Base-by-base conservation (phyloP, 768 basidiomycete genomes). In the Suillus clintonianus region DNA sequence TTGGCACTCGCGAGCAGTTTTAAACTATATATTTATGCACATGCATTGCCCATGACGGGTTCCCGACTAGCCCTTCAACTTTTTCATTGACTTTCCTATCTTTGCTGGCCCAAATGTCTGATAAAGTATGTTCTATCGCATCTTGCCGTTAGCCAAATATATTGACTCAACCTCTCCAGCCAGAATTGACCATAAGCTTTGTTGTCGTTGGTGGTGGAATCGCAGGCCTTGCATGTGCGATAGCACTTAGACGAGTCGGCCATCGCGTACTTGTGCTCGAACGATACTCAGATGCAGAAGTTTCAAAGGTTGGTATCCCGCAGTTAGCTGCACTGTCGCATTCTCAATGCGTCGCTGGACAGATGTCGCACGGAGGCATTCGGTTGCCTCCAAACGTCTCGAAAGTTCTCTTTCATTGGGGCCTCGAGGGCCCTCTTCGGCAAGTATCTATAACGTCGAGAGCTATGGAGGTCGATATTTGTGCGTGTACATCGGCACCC, bases 261-360 rank as follows among this genome's bases (percentile, higher is more conserved):
- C 89, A 90, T 73, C 74, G 78, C 37, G 88, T 89, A n/a, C 75
- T 81, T 2, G 80, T 90, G 3, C 71, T 89, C 24, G 88, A 89
- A 69, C 76, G 79, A 63, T 74, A 72, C 19, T 77, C 79, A 61
- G 81, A 80, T 17, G 76, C 76, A n/a, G 71, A 77, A n/a, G 60
- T 62, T 39, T 72, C 71, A 41, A 75, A 76, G 62, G 81, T 80
- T 43, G 32, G 74, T 67, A 59, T 61, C 51, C 9, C 22, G 4
- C 24, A 54, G 9, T 4, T 24, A 24, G 13, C n/a, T 27, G 6
- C 5, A 2, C 11, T n/a, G 13, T 36, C 32, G 17, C 63, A 30
- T 48, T 69, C 27, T 24, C n/a, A 60, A 50, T 10, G 0, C 56
- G 51, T 51, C 61, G 6, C 27, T 24, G 41, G 17, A 36, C 51